Conservation (phyloP, 2,329 filamentous ascomycete species). For the Xylariaceae sp. region DNA sequence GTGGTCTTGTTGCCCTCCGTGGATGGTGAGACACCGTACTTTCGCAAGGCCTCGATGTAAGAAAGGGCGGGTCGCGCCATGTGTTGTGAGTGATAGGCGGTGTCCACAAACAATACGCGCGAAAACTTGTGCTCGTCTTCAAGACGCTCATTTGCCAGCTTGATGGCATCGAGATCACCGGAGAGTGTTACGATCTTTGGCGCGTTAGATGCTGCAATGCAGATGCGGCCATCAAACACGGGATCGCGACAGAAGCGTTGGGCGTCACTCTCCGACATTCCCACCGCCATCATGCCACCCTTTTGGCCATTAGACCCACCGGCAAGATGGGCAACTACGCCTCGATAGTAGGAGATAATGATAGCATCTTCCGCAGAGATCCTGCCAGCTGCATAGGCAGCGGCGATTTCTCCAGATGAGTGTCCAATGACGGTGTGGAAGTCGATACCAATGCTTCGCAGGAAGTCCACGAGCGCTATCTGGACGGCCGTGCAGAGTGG, state of each 20-base stretch:
- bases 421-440: conserved; percentile 33
- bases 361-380: conserved; percentile 30
- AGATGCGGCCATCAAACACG: conserved; percentile 22
- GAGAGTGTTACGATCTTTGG: conserved; percentile 29
- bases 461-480: conserved; percentile 38
- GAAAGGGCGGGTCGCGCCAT: conserved; percentile 36
- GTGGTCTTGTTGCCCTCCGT: conserved; percentile 23
- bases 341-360: conserved; percentile 31
- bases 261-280: conserved; percentile 27
- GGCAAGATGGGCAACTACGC: conserved; percentile 25
- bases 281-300: conserved; percentile 30
- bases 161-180: conserved; percentile 26
- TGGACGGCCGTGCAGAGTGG: conserved; percentile 51
- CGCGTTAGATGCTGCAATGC: conserved; percentile 30
- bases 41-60: conserved; percentile 33
- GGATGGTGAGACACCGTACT: conserved; percentile 28
- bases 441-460: conserved; percentile 25
- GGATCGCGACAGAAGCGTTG: conserved; percentile 21
- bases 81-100: conserved; percentile 46
- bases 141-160: conserved; percentile 21
- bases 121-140: conserved; percentile 29
- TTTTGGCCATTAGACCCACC: conserved; percentile 22
- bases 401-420: conserved; percentile 32
- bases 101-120: conserved; percentile 38
- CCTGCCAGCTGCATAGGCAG: conserved; percentile 30